A percentile compares a stretch with the other conserved stretches of the same genome.
These are phyloP conservation scores for Huntiella moniliformis DNA, from an alignment of 2,329 filamentous ascomycete genomes.

Conservation along the genomic window DNA sequence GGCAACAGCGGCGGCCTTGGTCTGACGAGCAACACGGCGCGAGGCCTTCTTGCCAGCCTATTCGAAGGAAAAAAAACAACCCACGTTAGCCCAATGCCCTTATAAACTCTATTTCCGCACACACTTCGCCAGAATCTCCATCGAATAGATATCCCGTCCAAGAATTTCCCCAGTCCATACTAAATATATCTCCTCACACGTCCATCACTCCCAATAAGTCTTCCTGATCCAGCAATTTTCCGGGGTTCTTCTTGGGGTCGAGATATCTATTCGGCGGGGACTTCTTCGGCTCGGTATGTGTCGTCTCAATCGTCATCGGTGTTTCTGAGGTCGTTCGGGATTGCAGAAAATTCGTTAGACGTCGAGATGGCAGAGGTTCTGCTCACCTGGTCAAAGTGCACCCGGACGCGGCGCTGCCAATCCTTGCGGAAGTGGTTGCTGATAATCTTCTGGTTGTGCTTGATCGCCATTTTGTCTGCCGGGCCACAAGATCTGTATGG, in stretches of 20 bases:
- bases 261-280: slow-evolving; percentile 1
- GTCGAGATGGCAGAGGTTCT: slow-evolving; percentile 10
- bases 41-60: slow-evolving; percentile 92
- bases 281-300: neutral
- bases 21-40: slow-evolving; percentile 75
- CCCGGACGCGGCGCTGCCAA: slow-evolving; percentile 97
- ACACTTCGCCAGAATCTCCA: too few relatives aligned
- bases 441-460: slow-evolving; percentile 97
- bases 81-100: slow-evolving; percentile 9
- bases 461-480: slow-evolving; percentile 52
- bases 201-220: neutral
- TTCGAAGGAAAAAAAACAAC: slow-evolving; percentile 14
- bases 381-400: slow-evolving; percentile 94
- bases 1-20: slow-evolving; percentile 88
- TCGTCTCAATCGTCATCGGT: slow-evolving; percentile 6
- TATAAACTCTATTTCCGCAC: too few relatives aligned
- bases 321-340: slow-evolving; percentile 1
- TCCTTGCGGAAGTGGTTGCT: slow-evolving; percentile 99
- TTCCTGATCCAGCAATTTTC: neutral
- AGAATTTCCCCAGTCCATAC: neutral
- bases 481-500: slow-evolving; percentile 11
- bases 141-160: neutral
- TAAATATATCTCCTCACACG: neutral
- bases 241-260: neutral
- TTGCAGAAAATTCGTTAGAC: slow-evolving; percentile 9